Base-by-base conservation (phyloP, 495 filamentous ascomycete species). In the Thermochaetoides thermophila region DNA sequence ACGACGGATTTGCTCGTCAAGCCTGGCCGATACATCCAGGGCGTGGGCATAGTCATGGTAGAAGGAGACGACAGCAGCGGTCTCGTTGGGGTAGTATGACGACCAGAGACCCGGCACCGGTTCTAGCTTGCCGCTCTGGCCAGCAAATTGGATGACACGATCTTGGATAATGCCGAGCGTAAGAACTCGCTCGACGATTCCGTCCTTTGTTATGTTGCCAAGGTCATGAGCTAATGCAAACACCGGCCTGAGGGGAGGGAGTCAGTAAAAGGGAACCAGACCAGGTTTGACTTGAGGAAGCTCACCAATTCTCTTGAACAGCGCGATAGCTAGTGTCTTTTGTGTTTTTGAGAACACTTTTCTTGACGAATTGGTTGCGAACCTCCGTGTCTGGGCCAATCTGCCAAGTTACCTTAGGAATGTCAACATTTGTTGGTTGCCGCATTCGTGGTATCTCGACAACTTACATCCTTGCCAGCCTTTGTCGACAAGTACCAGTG, bases 141-240 rank as follows among this genome's bases (percentile, higher is more conserved):
- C 72, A 16, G 83, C 74, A 59, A 78, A 92, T 32, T 82, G 76
- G 18, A 80, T 72, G 17, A 86, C 79, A 2, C 80, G 73, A 14
- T 81, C 63, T 47, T 53, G 86, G 24, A 77, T 71, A 31, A 86
- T 64, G 17, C 81, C 78, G 36, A 96, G 68, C 3, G 81, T 86
- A 45, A 85, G 92, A n/a, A 83, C 60, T 10, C 55, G 61, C 18
- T 53, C 61, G 3, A 55, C 48, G 0, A 45, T 37, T n/a, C n/a
- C n/a, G 3, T 34, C 33, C 0, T 19, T 29, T 8, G 47, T 39
- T 17, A 68, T 51, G 19, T 50, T 44, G 7, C 63, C 64, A 50
- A 93, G 77, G 12, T 76, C 68, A 45, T 89, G 87, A 15, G 80
- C 69, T 49, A 91, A 92, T 0, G 79, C 84, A 59, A 96, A 93